A percentile compares a stretch with the other conserved stretches of the same genome.
These are phyloP conservation scores for Apiotrichum brassicae DNA, from an alignment of 1,284 basidiomycete genomes.

Conservation along the genomic window DNA sequence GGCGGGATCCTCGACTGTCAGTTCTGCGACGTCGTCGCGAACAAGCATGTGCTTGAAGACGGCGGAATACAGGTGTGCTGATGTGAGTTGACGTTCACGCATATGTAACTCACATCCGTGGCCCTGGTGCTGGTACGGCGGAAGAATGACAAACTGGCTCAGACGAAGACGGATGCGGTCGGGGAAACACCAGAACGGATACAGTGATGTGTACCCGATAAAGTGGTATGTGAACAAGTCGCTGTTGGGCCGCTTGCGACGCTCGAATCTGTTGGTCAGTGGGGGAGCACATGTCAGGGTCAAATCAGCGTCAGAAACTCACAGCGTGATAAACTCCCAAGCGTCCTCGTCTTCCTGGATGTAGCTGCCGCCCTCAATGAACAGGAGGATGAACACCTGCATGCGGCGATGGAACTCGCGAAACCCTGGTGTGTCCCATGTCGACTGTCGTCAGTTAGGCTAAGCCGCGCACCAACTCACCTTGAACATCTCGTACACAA, in stretches of 20 bases:
- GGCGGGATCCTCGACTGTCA: slow-evolving; percentile 95
- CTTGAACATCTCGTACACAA: slow-evolving; percentile 79
- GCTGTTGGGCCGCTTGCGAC: slow-evolving; percentile 55
- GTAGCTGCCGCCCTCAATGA: slow-evolving; percentile 92
- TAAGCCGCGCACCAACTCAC: slow-evolving; percentile 50
- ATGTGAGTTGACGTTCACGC: background rate
- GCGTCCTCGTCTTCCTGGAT: slow-evolving; percentile 78
- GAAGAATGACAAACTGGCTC: slow-evolving; percentile 89
- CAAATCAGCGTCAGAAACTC: too few relatives aligned
- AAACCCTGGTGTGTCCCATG: slow-evolving; percentile 83
- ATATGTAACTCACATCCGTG: slow-evolving; percentile 68
- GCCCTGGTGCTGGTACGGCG: slow-evolving; percentile 81
- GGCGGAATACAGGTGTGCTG: slow-evolving; percentile 79
- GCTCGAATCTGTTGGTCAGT: slow-evolving; percentile 62
- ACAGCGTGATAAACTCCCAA: slow-evolving; percentile 82
- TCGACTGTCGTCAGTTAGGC: slow-evolving; percentile 52
- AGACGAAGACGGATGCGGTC: slow-evolving; percentile 76
- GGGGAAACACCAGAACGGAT: slow-evolving; percentile 89
- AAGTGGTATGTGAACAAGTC: slow-evolving; percentile 70
- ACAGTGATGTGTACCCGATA: slow-evolving; percentile 82
- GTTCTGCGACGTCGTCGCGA: slow-evolving; percentile 66
- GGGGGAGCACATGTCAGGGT: slow-evolving; percentile 30
- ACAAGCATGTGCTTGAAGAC: slow-evolving; percentile 72
- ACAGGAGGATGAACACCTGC: slow-evolving; percentile 89
- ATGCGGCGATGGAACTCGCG: slow-evolving; percentile 86